Percentiles rank a stretch among this genome's conserved stretches.
These are phyloP conservation scores for Pulveroboletus sp. DNA, from an alignment of 768 basidiomycete species.

Conservation along the genomic window DNA sequence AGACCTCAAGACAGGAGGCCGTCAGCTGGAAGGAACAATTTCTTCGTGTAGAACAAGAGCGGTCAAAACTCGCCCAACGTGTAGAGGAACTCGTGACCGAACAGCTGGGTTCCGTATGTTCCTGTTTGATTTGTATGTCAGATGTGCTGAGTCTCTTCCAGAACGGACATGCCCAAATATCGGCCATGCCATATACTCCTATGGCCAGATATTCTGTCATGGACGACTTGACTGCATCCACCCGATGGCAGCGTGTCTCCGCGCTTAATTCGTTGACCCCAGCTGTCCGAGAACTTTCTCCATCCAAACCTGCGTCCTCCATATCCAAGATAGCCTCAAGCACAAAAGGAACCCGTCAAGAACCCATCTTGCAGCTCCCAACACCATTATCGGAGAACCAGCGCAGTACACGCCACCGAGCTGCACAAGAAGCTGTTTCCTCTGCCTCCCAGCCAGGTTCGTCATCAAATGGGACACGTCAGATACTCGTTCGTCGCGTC, in stretches of 20 bases:
- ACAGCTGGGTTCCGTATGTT: conserved; percentile 39
- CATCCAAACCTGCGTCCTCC: conserved; percentile 28
- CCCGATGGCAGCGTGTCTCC: conserved; percentile 16
- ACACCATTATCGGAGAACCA: conserved; percentile 31
- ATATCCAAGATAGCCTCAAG: conserved; percentile 21
- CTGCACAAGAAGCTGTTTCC: conserved; percentile 2
- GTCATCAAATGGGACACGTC: conserved; percentile 12
- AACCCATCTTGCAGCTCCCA: conserved; percentile 20
- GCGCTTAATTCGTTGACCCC: conserved; percentile 19
- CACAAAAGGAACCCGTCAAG: conserved; percentile 8
- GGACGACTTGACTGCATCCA: conserved; percentile 28
- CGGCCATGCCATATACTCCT: conserved; percentile 32
- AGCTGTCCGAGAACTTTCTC: conserved; percentile 28
- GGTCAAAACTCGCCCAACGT: conserved; percentile 50
- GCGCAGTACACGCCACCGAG: conserved; percentile 21
- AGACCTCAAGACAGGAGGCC: conserved; percentile 44
- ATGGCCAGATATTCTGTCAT: conserved; percentile 21
- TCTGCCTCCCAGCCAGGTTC: conserved; percentile 4
- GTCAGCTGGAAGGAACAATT: conserved; percentile 80
- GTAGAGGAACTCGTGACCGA: conserved; percentile 57
- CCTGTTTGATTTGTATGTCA: not conserved
- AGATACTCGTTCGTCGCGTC: conserved; percentile 54
- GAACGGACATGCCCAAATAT: conserved; percentile 12
- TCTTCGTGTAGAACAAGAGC: conserved; percentile 65
- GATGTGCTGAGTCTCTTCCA: conserved; percentile 5